A percentile compares a stretch with the other conserved stretches of the same genome.
Conservation (phyloP, 805 yeast genomes). For the Metschnikowia lunata region DNA sequence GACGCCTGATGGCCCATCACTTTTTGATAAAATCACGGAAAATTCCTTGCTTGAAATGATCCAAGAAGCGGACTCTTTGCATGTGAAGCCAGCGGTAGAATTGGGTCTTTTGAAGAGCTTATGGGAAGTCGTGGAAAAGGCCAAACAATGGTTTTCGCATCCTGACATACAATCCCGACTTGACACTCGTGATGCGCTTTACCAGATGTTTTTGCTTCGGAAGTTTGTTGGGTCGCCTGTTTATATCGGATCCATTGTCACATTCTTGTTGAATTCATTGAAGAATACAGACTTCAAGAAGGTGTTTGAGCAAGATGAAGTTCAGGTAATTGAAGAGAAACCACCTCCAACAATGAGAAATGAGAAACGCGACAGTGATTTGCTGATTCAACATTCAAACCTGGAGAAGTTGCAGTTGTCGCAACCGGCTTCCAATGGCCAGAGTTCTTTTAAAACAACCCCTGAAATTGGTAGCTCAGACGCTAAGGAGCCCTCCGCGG, state of each 20-base stretch:
- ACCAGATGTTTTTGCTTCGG: constrained; percentile 13
- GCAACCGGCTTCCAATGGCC: no score
- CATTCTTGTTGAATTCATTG: constrained; percentile 2
- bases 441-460: no score
- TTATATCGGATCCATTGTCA: background rate
- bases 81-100: constrained; percentile 8
- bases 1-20: background rate
- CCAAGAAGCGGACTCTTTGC: constrained; percentile 4
- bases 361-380: no score
- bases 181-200: constrained; percentile 1
- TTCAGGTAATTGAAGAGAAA: no score
- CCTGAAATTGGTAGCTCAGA: no score
- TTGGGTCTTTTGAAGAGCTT: constrained; percentile 4
- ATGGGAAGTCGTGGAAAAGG: background rate
- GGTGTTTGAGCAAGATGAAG: background rate
- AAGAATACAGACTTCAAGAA: constrained; percentile 1
- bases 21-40: constrained; percentile 1
- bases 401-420: no score
- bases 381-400: no score
- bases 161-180: constrained; percentile 1
- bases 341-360: no score
- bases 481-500: no score
- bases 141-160: constrained; percentile 1
- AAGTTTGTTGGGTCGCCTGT: constrained; percentile 16
- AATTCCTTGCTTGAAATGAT: constrained; percentile 1